phyloP scores from a whole-genome alignment of 495 filamentous ascomycete genomes.

The Hypoxylon fuscum region DNA sequence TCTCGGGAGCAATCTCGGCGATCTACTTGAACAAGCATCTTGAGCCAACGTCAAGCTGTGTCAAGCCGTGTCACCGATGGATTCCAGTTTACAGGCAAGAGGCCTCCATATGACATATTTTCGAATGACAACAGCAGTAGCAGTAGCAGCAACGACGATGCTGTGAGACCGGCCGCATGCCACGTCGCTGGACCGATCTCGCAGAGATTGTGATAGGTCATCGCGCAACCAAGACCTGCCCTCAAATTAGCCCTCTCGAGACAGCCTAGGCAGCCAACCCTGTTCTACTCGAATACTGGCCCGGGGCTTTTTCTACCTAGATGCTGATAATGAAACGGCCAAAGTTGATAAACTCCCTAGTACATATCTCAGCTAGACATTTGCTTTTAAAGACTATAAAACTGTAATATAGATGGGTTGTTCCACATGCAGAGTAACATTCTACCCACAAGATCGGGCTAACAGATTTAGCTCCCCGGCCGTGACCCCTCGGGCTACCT shows the following conservation, averaged over 20 bases:
- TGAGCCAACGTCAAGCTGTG: constrained; percentile 26
- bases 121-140: too few relatives aligned
- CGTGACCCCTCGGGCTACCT: constrained; percentile 2
- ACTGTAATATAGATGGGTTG: neutral
- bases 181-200: constrained; percentile 39
- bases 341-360: constrained; percentile 1
- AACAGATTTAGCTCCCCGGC: constrained; percentile 5
- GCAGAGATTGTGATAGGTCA: constrained; percentile 39
- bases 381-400: constrained; percentile 7
- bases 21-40: constrained; percentile 29
- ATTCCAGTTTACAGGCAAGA: constrained; percentile 14
- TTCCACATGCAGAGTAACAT: constrained; percentile 18
- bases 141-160: constrained; percentile 8
- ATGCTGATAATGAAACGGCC: constrained; percentile 7
- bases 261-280: too few relatives aligned
- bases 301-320: neutral
- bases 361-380: neutral
- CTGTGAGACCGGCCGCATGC: constrained; percentile 31
- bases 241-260: constrained; percentile 8
- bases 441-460: constrained; percentile 18
- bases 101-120: constrained; percentile 16
- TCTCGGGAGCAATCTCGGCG: constrained; percentile 39
- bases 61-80: constrained; percentile 2
- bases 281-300: too few relatives aligned
- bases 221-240: constrained; percentile 12